These are phyloP conservation scores for Chlorella variabilis DNA, from an alignment of 163 green algal species.

Conservation along the genomic window DNA sequence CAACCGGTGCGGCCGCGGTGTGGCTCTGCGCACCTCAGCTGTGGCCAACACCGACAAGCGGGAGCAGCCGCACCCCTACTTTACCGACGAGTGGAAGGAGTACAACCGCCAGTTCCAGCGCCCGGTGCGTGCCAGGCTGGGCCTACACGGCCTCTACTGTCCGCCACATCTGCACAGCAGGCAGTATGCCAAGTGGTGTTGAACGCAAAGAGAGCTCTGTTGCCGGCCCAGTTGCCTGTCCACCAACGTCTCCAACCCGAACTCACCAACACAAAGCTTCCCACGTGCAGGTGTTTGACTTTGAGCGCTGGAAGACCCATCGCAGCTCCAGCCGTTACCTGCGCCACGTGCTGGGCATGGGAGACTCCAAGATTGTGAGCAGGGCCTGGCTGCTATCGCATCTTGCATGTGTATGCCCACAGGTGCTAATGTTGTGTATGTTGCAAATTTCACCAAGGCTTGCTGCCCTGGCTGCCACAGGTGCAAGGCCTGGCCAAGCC, in stretches of 20 bases:
- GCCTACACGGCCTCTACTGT: too few relatives aligned
- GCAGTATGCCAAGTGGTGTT: too few relatives aligned
- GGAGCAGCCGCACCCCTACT: not conserved
- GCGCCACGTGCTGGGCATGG: conserved; percentile 17
- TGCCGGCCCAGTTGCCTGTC: too few relatives aligned
- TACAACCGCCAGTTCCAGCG: conserved; percentile 9
- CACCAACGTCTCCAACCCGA: too few relatives aligned
- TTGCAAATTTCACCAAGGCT: too few relatives aligned
- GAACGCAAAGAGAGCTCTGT: too few relatives aligned
- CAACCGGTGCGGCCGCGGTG: not conserved
- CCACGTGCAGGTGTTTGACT: conserved; percentile 26
- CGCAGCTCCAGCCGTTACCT: conserved; percentile 19
- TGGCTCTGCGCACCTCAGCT: not conserved
- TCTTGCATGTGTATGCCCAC: too few relatives aligned
- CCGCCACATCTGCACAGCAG: too few relatives aligned
- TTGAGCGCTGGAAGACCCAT: conserved; percentile 33
- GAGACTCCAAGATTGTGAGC: conserved; percentile 2
- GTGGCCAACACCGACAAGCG: not conserved
- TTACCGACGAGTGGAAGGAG: not conserved
- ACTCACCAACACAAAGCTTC: too few relatives aligned
- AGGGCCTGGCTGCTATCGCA: too few relatives aligned
- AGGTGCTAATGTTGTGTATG: too few relatives aligned
- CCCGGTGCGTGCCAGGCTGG: not conserved
- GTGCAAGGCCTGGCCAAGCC: conserved; percentile 23
- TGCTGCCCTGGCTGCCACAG: too few relatives aligned